Evolutionary conservation across 1,139 yeast genomes (phyloP), one percentile per base, ranked within the genome.

Genomic region (Starmera stellimalicola): DNA sequence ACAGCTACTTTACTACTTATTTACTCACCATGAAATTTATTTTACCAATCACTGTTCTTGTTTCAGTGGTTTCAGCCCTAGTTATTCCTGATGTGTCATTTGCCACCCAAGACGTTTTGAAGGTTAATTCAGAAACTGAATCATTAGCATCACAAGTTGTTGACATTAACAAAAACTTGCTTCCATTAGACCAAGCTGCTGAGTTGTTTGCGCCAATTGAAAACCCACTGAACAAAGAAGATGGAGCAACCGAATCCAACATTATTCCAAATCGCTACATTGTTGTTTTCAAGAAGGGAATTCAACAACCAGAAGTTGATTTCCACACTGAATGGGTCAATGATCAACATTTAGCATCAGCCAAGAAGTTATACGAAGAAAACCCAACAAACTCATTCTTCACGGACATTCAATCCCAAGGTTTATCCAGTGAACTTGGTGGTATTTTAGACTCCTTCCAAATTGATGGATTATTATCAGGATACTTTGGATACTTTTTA

Each of bases 401-500:
- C 37, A 33, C 43, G 29, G 38, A 41, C 14, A 39, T 38, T 31
- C 44, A 38, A 16, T 33, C 45, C 16, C 44, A 45, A 32, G 39
- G 51, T 18, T 37, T 37, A 17, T 29, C 39, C 16, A 34, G 41
- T 12, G 37, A 34, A 14, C 29, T 49, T 10, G 66, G 82, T 45
- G 95, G 95, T 44, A 65, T 85, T 47, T 58, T 70, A 40, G 83
- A 79, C 52, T 57, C 70, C 23, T 88, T 82, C 62, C 55, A 68
- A 47, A 67, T 85, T 43, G 76, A 72, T 40, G 66, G 63, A 29
- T 45, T 57, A 27, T 52, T 78, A 41, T 56, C 57, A 34, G 93
- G 94, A 39, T 82, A 81, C 60, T 63, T 79, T 33, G 96, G 95
- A 36, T 70, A 65, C 57, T 82, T 87, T 63, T 70, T 80, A 41